These are phyloP conservation scores for Fusarium xyrophilum DNA, from an alignment of 2,329 filamentous ascomycete species.

Conservation along the genomic window DNA sequence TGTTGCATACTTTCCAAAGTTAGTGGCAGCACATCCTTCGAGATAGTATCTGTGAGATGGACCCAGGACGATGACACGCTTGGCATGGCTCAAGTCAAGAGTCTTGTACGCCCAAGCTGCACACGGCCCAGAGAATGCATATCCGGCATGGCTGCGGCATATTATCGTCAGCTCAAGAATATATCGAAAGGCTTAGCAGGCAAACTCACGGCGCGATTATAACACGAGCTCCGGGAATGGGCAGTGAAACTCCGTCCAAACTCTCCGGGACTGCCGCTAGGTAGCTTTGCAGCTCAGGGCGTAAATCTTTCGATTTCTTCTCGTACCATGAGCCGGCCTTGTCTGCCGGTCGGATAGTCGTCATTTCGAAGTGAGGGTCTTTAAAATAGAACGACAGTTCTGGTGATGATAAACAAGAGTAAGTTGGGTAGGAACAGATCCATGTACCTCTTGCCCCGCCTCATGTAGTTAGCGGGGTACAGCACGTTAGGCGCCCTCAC, in stretches of 20 bases:
- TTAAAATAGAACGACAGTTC: background rate
- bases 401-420: background rate
- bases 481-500: background rate
- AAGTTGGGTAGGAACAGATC: background rate
- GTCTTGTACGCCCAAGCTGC: conserved; percentile 95
- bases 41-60: conserved; percentile 91
- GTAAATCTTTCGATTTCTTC: conserved; percentile 64
- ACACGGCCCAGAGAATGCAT: conserved; percentile 87
- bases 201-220: conserved; percentile 88
- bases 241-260: conserved; percentile 66
- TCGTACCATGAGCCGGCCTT: conserved; percentile 94
- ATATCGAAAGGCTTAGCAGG: fast-evolving
- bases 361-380: conserved; percentile 20
- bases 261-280: conserved; percentile 73
- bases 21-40: conserved; percentile 76
- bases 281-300: conserved; percentile 74
- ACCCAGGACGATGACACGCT: conserved; percentile 89
- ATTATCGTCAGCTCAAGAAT: background rate
- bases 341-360: conserved; percentile 59
- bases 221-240: conserved; percentile 76
- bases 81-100: conserved; percentile 80
- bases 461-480: conserved; percentile 1
- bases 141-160: conserved; percentile 81
- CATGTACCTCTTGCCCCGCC: conserved; percentile 4
- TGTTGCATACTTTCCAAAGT: conserved; percentile 73